Evolutionary conservation across 345 rosid genomes (phyloP).

Genomic region (Citrus unshiu): DNA sequence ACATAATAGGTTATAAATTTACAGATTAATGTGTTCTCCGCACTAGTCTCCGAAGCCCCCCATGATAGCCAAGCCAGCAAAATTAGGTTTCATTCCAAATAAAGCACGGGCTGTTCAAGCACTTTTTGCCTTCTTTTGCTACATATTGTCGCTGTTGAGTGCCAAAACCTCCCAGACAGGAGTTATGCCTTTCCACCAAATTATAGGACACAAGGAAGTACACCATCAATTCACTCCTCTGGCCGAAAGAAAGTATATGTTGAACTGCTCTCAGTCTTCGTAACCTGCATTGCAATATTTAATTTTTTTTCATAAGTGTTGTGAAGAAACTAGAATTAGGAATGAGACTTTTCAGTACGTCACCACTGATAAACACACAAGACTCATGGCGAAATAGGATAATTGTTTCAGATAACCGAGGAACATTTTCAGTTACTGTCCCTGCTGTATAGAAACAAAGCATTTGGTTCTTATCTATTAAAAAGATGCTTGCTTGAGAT

Average conservation of each 20-base stretch:
- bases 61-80: neutral
- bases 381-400: neutral
- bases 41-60: neutral
- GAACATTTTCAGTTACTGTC: neutral
- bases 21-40: neutral
- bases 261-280: constrained; percentile 67
- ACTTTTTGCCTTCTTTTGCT: neutral
- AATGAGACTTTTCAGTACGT: neutral
- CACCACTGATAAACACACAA: neutral
- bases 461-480: neutral
- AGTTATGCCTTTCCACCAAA: constrained; percentile 2
- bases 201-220: neutral
- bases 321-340: neutral
- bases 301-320: neutral
- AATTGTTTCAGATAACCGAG: neutral
- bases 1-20: neutral
- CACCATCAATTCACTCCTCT: constrained; percentile 36
- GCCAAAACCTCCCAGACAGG: neutral
- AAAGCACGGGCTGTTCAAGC: neutral
- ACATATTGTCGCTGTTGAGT: neutral
- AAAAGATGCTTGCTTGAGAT: neutral
- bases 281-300: constrained; percentile 38
- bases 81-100: neutral
- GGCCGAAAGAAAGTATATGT: constrained; percentile 51
- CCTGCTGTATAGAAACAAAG: neutral